Conservation (phyloP, 768 basidiomycete genomes). For the Termitomyces bulborhizus region DNA sequence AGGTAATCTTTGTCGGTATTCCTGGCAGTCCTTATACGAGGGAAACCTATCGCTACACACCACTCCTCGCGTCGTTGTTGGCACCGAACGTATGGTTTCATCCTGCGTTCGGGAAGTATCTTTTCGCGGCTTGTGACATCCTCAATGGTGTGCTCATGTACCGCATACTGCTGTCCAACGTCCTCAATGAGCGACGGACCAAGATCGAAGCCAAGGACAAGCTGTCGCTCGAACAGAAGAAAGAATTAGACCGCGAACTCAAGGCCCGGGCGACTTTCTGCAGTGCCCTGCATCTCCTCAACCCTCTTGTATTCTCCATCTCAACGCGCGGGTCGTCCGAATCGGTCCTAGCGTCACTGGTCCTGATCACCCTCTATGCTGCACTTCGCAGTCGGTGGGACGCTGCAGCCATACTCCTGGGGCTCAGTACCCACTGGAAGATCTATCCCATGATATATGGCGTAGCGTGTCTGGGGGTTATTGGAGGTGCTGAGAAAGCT, state of each 20-base stretch:
- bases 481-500: constrained; percentile 22
- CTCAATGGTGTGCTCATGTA: constrained; percentile 72
- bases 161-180: constrained; percentile 43
- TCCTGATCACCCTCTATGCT: constrained; percentile 62
- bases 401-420: constrained; percentile 65
- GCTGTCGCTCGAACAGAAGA: background rate
- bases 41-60: constrained; percentile 95
- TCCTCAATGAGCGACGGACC: constrained; percentile 24
- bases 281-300: constrained; percentile 74
- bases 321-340: constrained; percentile 97
- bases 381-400: constrained; percentile 57
- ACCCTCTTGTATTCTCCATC: constrained; percentile 92
- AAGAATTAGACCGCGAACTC: background rate
- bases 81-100: constrained; percentile 78
- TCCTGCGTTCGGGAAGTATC: constrained; percentile 83
- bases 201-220: background rate
- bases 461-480: constrained; percentile 60
- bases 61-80: constrained; percentile 78
- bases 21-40: constrained; percentile 75
- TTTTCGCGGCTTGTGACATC: constrained; percentile 83
- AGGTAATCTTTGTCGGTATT: constrained; percentile 3
- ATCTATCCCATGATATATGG: constrained; percentile 95
- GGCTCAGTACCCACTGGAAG: constrained; percentile 91
- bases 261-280: constrained; percentile 42
- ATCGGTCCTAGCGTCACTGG: constrained; percentile 73